Evolutionary conservation across 2,329 filamentous ascomycete species (phyloP).

Genomic region (Epichloe baconii): DNA sequence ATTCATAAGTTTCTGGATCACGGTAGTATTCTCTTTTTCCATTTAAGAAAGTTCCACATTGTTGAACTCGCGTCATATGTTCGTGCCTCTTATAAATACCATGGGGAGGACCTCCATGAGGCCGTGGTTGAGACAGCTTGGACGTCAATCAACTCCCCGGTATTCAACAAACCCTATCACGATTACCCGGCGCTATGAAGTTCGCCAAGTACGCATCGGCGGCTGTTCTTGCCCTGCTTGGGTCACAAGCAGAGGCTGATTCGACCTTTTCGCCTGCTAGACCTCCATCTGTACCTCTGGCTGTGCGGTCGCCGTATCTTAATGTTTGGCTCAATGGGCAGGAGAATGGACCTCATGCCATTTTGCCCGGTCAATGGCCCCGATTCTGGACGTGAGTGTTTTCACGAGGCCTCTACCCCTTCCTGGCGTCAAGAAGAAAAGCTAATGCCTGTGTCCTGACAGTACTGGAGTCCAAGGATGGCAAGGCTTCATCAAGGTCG

Average conservation of each 20-base stretch:
- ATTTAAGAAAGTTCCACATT: background rate
- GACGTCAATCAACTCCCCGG: background rate
- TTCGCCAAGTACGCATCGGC: conserved; percentile 10
- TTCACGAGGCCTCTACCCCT: background rate
- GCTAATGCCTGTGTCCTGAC: conserved; percentile 16
- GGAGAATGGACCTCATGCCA: conserved; percentile 49
- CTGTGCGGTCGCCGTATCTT: conserved; percentile 63
- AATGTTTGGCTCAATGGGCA: conserved; percentile 55
- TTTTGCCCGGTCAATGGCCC: conserved; percentile 57
- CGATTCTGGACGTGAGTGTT: conserved; percentile 50
- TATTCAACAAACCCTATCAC: conserved; percentile 5
- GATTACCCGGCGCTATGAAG: conserved; percentile 9
- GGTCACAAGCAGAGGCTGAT: conserved; percentile 7
- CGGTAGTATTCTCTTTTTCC: background rate
- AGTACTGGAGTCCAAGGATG: conserved; percentile 42
- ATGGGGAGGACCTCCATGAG: conserved; percentile 3
- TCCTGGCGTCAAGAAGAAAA: background rate
- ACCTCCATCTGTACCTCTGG: conserved; percentile 57
- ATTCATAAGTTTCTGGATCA: background rate
- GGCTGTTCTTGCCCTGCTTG: conserved; percentile 9
- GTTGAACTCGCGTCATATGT: conserved; percentile 1
- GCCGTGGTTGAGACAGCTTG: conserved; percentile 2
- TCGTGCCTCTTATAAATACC: conserved; percentile 8
- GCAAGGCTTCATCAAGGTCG: conserved; percentile 57
- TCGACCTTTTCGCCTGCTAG: conserved; percentile 51